Evolutionary conservation across 345 rosid species (phyloP).

Genomic region (Citrus australasica): DNA sequence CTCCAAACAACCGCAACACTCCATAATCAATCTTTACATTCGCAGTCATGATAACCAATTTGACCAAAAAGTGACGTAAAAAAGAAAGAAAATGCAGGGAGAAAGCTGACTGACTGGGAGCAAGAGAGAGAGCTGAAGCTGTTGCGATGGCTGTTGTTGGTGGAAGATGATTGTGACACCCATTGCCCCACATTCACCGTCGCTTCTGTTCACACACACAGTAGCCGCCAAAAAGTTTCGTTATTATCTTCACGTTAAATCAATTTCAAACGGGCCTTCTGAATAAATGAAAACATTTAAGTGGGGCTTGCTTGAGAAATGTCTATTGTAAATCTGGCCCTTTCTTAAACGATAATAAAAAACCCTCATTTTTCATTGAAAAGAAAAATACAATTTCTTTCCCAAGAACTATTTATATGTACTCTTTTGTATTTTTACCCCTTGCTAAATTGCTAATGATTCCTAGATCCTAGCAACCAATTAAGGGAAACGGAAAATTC

Average conservation of each 20-base stretch:
- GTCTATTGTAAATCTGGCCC: not conserved
- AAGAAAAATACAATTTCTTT: not conserved
- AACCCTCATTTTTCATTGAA: not conserved
- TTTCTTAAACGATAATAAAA: not conserved
- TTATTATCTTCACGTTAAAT: not conserved
- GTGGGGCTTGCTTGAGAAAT: too few species aligned
- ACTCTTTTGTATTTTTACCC: not conserved
- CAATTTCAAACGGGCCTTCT: not conserved
- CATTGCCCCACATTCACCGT: conserved; percentile 45
- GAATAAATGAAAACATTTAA: too few species aligned
- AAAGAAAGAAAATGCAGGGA: not conserved
- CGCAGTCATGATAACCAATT: not conserved
- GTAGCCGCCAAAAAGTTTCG: conserved; percentile 13
- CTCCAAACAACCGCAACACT: conserved; percentile 4
- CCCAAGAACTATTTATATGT: not conserved
- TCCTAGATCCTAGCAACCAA: too few species aligned
- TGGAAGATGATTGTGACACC: conserved; percentile 60
- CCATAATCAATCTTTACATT: not conserved
- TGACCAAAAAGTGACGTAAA: not conserved
- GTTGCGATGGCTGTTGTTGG: conserved; percentile 45
- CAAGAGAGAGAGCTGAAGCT: conserved; percentile 70
- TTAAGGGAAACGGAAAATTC: too few species aligned
- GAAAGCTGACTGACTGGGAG: conserved; percentile 53
- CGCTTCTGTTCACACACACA: conserved; percentile 32
- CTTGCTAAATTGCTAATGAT: too few species aligned